These are phyloP conservation scores for Flaveria trinervia DNA, from an alignment of 129 eudicot genomes.

Conservation along the genomic window DNA sequence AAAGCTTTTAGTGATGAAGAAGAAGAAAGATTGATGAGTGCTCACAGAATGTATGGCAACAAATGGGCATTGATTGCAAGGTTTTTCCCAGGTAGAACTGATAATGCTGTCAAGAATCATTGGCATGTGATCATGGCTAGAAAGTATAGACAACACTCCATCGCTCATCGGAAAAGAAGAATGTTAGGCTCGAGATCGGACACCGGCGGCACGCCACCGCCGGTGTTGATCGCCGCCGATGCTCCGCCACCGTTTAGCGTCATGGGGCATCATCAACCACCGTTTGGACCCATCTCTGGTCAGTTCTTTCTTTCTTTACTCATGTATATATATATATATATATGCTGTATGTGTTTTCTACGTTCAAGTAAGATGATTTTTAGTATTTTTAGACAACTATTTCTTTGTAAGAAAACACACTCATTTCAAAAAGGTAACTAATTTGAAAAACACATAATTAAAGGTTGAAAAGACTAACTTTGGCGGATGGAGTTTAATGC, in stretches of 20 bases:
- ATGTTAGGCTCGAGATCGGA: background rate
- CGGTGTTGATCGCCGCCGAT: background rate
- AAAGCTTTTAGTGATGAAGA: slow-evolving; percentile 21
- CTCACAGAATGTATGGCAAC: slow-evolving; percentile 14
- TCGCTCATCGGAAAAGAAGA: slow-evolving; percentile 5
- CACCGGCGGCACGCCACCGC: background rate
- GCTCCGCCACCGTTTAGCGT: background rate
- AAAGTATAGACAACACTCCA: slow-evolving; percentile 11
- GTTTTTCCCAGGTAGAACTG: slow-evolving; percentile 11
- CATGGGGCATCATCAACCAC: background rate
- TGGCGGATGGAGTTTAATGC: background rate
- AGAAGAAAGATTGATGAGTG: slow-evolving; percentile 11
- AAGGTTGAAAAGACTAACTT: slow-evolving; percentile 18
- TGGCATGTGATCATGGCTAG: slow-evolving; percentile 21
- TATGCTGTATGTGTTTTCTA: too few species aligned
- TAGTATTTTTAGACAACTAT: background rate
- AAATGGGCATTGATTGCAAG: slow-evolving; percentile 18
- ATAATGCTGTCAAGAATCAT: slow-evolving; percentile 19
- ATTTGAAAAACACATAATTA: background rate
- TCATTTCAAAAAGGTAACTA: too few species aligned
- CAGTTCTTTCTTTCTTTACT: background rate
- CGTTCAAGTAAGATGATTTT: too few species aligned
- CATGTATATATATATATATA: too few species aligned
- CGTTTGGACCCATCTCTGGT: background rate
- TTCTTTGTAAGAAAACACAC: too few species aligned